Conservation (phyloP, 345 rosid species). For the Citrus glauca region DNA sequence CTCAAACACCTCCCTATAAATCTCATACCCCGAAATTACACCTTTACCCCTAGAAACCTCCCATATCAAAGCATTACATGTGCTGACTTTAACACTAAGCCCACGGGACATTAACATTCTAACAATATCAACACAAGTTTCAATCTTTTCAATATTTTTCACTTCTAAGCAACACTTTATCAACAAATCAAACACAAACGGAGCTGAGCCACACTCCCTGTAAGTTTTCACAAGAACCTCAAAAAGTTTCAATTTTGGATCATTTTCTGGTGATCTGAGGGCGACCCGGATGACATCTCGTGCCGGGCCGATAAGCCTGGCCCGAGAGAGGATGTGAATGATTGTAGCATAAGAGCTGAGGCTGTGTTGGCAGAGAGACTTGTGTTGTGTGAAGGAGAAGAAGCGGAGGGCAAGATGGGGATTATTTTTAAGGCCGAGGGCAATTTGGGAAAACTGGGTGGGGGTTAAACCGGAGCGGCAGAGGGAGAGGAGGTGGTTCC, state of each 20-base stretch:
- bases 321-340: slow-evolving; percentile 71
- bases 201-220: slow-evolving; percentile 82
- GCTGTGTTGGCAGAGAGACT: slow-evolving; percentile 61
- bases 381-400: slow-evolving; percentile 59
- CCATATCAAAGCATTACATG: slow-evolving; percentile 56
- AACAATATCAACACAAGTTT: slow-evolving; percentile 49
- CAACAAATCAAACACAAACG: slow-evolving; percentile 77
- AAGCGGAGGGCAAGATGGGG: slow-evolving; percentile 69
- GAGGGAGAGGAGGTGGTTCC: slow-evolving; percentile 65
- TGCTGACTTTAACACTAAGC: slow-evolving; percentile 46
- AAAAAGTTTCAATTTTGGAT: slow-evolving; percentile 28
- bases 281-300: slow-evolving; percentile 44
- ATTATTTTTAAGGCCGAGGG: slow-evolving; percentile 48
- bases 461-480: slow-evolving; percentile 56
- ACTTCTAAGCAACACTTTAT: slow-evolving; percentile 60
- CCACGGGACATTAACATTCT: slow-evolving; percentile 60
- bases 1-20: slow-evolving; percentile 62
- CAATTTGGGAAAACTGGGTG: slow-evolving; percentile 56
- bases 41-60: slow-evolving; percentile 42
- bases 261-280: slow-evolving; percentile 29
- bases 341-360: slow-evolving; percentile 50
- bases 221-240: slow-evolving; percentile 49
- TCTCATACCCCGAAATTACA: slow-evolving; percentile 40
- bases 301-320: slow-evolving; percentile 56
- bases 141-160: slow-evolving; percentile 53